phyloP scores from a whole-genome alignment of 2,329 filamentous ascomycete species.

The Neobulgaria alba region DNA sequence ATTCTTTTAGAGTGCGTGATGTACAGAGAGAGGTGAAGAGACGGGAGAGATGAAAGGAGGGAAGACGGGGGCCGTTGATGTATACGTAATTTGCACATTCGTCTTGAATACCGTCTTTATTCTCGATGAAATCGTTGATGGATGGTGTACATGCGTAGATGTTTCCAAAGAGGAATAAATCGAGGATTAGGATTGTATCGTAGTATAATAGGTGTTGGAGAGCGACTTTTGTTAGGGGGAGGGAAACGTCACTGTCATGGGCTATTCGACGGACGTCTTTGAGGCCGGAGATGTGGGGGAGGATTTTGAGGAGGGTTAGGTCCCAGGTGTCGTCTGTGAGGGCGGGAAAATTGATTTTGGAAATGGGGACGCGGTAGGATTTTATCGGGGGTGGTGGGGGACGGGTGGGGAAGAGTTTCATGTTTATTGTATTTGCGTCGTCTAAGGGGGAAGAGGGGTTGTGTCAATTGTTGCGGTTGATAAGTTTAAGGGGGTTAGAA shows the following conservation, averaged over 20 bases:
- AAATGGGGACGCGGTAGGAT: constrained; percentile 84
- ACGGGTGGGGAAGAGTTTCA: constrained; percentile 87
- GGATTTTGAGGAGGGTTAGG: constrained; percentile 68
- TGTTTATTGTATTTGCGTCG: constrained; percentile 88
- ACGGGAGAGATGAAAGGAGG: constrained; percentile 62
- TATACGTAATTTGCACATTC: constrained; percentile 79
- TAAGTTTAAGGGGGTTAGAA: background rate
- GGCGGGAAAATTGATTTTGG: constrained; percentile 55
- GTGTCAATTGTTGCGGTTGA: background rate
- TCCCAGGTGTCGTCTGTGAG: constrained; percentile 64
- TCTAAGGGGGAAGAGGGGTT: no score
- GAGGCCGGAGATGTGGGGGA: constrained; percentile 82
- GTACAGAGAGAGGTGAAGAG: constrained; percentile 81
- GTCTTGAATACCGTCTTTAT: constrained; percentile 65
- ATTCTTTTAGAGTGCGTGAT: constrained; percentile 77
- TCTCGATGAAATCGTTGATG: constrained; percentile 70
- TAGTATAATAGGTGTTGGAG: constrained; percentile 89
- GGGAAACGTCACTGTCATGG: constrained; percentile 73
- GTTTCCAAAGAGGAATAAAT: constrained; percentile 89
- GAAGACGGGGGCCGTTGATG: constrained; percentile 30
- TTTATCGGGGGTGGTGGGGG: constrained; percentile 67
- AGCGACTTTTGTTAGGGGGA: constrained; percentile 77
- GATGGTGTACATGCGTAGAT: constrained; percentile 79
- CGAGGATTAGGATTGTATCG: constrained; percentile 79
- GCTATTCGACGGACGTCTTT: constrained; percentile 84